phyloP scores from a whole-genome alignment of 1,284 basidiomycete genomes.

The Cutaneotrichosporon mucoides region DNA sequence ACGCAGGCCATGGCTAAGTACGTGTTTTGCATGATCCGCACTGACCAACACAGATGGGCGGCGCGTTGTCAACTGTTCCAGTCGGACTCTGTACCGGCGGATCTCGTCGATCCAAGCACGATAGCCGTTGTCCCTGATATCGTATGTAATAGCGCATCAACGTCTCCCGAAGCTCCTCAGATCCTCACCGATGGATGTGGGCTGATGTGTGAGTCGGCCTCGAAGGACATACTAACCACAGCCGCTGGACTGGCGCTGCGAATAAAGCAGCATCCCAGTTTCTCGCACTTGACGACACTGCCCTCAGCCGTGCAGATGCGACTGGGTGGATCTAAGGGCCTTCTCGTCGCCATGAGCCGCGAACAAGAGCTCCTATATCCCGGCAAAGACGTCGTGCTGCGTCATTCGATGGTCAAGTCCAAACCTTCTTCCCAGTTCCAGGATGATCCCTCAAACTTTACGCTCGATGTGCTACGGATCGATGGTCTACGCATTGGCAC shows the following conservation, averaged over 20 bases:
- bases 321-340: conserved; percentile 35
- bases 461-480: conserved; percentile 29
- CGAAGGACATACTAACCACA: conserved; percentile 1
- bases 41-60: conserved; percentile 23
- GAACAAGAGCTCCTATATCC: conserved; percentile 19
- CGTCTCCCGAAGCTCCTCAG: not conserved
- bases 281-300: conserved; percentile 11
- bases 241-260: conserved; percentile 28
- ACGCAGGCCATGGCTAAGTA: conserved; percentile 41
- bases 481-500: conserved; percentile 27
- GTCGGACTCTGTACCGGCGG: conserved; percentile 34
- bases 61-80: conserved; percentile 34
- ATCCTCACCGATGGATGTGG: conserved; percentile 41
- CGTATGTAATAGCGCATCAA: conserved; percentile 24
- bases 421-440: conserved; percentile 9
- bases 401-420: conserved; percentile 41
- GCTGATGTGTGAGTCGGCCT: conserved; percentile 33
- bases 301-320: conserved; percentile 36
- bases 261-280: conserved; percentile 17
- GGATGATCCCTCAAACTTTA: conserved; percentile 27
- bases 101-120: conserved; percentile 7
- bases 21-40: not conserved
- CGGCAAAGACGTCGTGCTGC: conserved; percentile 30
- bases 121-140: conserved; percentile 28
- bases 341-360: conserved; percentile 35